A percentile compares a stretch with the other conserved stretches of the same genome.
phyloP scores from a whole-genome alignment of 441 rosid genomes.

The Rhodomyrtus psidioides region DNA sequence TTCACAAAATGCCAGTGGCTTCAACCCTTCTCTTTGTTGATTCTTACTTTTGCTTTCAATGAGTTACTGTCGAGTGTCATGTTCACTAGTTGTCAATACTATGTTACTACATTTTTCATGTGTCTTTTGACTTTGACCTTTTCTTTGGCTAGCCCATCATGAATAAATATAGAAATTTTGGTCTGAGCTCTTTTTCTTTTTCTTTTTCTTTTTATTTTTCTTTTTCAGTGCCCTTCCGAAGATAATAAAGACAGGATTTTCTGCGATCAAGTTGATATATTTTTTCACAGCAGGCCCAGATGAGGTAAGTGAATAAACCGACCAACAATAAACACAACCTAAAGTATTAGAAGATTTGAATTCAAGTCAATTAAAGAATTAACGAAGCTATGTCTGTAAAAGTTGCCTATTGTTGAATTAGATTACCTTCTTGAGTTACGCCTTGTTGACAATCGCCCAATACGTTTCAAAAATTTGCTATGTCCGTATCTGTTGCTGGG shows the following conservation, averaged over 20 bases:
- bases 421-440: neutral
- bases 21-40: neutral
- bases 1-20: neutral
- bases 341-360: neutral
- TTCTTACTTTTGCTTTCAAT: neutral
- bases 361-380: neutral
- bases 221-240: slow-evolving; percentile 81
- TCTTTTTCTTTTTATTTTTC: no score
- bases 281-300: slow-evolving; percentile 98
- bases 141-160: neutral
- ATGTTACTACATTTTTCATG: neutral
- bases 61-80: neutral
- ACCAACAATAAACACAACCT: neutral
- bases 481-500: neutral
- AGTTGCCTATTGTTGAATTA: neutral
- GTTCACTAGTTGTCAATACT: neutral
- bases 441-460: neutral
- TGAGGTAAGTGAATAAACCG: slow-evolving; percentile 49
- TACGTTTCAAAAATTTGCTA: neutral
- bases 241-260: slow-evolving; percentile 95
- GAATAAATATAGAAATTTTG: neutral
- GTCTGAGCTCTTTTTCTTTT: neutral
- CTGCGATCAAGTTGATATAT: slow-evolving; percentile 93
- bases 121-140: neutral
- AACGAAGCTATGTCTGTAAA: neutral